A percentile compares a stretch with the other conserved stretches of the same genome.
Evolutionary conservation across 2,329 filamentous ascomycete species (phyloP).

Genomic region (Reticulascus tulasneorum): DNA sequence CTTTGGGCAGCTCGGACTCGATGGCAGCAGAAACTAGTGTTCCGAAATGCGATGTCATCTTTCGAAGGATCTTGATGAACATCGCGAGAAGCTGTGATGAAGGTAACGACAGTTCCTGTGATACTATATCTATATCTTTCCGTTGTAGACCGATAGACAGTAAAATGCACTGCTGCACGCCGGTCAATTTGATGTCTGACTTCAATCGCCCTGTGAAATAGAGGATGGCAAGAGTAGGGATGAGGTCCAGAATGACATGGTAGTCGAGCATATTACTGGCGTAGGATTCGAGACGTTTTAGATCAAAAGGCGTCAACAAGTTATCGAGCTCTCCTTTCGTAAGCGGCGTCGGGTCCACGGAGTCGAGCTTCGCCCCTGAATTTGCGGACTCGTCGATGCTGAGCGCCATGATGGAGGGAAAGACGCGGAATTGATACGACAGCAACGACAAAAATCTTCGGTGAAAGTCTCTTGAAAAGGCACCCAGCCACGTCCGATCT

Average conservation of each 20-base stretch:
- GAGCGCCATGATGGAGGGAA: conserved; percentile 73
- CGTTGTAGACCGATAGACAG: conserved; percentile 88
- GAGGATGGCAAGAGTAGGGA: conserved; percentile 75
- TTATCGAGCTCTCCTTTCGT: conserved; percentile 73
- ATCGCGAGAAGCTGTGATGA: conserved; percentile 84
- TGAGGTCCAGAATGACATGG: conserved; percentile 90
- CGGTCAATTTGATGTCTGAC: conserved; percentile 63
- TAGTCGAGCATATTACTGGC: conserved; percentile 97
- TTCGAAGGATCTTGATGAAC: conserved; percentile 94
- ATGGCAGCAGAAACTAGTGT: conserved; percentile 70
- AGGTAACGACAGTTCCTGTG: conserved; percentile 71
- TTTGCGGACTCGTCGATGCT: conserved; percentile 85
- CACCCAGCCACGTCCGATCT: conserved; percentile 80
- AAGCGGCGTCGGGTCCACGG: conserved; percentile 47
- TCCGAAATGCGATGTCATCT: conserved; percentile 76
- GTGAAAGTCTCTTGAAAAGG: conserved; percentile 91
- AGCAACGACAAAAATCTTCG: conserved; percentile 85
- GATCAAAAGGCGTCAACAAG: conserved; percentile 82
- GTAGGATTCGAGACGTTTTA: conserved; percentile 92
- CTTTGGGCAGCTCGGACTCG: conserved; percentile 60
- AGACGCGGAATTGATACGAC: conserved; percentile 87
- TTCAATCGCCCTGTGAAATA: conserved; percentile 81
- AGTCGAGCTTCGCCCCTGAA: conserved; percentile 64
- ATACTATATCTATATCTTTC: conserved; percentile 77
- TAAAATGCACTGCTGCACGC: conserved; percentile 82